A percentile compares a stretch with the other conserved stretches of the same genome.
These are phyloP conservation scores for Pestalotiopsis sp. DNA, from an alignment of 2,329 filamentous ascomycete genomes.

Conservation along the genomic window DNA sequence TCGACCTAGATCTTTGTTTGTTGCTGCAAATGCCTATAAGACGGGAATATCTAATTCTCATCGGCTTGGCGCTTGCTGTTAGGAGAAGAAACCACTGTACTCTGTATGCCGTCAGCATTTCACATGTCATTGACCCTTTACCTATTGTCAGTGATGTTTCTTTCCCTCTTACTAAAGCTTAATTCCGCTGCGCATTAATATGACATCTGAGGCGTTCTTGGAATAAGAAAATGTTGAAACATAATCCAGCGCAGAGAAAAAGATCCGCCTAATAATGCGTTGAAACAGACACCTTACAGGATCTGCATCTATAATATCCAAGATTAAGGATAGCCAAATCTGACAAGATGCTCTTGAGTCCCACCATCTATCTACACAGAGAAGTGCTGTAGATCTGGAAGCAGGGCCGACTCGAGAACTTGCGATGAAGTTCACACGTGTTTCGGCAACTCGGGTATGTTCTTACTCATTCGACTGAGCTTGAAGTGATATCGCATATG, in stretches of 20 bases:
- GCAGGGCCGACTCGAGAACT: not conserved
- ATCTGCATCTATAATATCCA: not conserved
- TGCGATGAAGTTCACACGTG: not conserved
- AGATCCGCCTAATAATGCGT: not conserved
- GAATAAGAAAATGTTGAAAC: slow-evolving; percentile 9
- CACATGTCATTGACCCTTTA: not conserved
- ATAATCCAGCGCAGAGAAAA: not conserved
- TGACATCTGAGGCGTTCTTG: not conserved
- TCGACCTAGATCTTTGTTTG: too few species aligned
- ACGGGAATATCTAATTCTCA: too few species aligned
- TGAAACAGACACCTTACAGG: not conserved
- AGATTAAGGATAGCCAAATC: too few species aligned
- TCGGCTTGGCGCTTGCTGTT: too few species aligned
- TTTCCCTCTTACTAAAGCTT: not conserved
- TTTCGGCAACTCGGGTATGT: not conserved
- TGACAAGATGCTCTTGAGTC: too few species aligned
- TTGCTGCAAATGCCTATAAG: too few species aligned
- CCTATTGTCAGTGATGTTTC: not conserved
- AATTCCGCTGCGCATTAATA: not conserved
- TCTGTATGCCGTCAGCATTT: not conserved
- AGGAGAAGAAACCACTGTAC: not conserved
- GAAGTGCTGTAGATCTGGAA: not conserved
- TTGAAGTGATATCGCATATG: not conserved
- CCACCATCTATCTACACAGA: too few species aligned
- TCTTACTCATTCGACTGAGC: not conserved